These are phyloP conservation scores for Thalassiosira allenii DNA, from an alignment of 352 stramenopile species.

Conservation along the genomic window DNA sequence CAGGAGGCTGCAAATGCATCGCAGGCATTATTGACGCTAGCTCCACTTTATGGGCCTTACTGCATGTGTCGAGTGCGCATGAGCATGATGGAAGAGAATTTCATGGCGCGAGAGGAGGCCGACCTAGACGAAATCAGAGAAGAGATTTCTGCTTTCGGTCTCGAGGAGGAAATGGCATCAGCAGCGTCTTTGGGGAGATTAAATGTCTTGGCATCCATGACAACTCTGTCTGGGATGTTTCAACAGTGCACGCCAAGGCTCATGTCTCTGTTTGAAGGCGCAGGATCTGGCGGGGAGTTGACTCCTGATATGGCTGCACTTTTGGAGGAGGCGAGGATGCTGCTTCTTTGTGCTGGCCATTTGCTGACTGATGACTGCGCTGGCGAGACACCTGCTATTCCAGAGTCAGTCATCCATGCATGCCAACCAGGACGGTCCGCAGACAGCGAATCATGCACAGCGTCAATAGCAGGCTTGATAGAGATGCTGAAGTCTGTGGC, in stretches of 20 bases:
- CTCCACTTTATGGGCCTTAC: conserved; percentile 76
- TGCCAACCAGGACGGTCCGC: conserved; percentile 48
- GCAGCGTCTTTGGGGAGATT: conserved; percentile 70
- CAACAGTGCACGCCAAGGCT: conserved; percentile 65
- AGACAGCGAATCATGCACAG: conserved; percentile 29
- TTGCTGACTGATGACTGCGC: conserved; percentile 83
- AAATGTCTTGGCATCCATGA: conserved; percentile 66
- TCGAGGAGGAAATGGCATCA: conserved; percentile 82
- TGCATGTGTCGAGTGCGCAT: conserved; percentile 70
- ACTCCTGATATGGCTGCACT: conserved; percentile 72
- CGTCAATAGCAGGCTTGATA: conserved; percentile 64
- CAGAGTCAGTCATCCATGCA: conserved; percentile 65
- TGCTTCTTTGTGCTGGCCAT: conserved; percentile 76
- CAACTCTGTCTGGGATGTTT: conserved; percentile 65
- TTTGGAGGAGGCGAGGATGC: conserved; percentile 80
- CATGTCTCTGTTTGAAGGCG: conserved; percentile 61
- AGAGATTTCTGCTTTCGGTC: conserved; percentile 72
- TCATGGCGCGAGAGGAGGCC: conserved; percentile 61
- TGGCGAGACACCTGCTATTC: conserved; percentile 78
- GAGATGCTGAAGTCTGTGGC: conserved; percentile 65
- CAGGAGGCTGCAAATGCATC: conserved; percentile 53
- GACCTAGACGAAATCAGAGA: conserved; percentile 84
- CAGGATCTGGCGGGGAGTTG: conserved; percentile 37
- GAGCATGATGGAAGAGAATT: conserved; percentile 78
- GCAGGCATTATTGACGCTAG: conserved; percentile 50